phyloP scores from a whole-genome alignment of 805 yeast species.

The Wickerhamomyces ciferrii region DNA sequence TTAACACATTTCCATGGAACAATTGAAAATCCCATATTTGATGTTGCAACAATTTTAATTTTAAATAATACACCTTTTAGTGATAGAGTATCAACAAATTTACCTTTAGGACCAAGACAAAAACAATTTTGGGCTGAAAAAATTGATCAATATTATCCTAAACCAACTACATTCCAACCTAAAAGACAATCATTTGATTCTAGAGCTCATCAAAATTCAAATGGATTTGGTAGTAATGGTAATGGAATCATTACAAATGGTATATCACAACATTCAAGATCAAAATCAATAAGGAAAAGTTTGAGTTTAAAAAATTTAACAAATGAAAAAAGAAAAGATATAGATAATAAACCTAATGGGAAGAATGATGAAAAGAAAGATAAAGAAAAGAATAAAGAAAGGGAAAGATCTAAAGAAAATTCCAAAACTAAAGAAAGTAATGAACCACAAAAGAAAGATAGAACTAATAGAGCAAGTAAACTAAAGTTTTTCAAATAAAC shows the following conservation, averaged over 20 bases:
- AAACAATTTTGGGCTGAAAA: slow-evolving; percentile 46
- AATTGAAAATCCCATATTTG: slow-evolving; percentile 32
- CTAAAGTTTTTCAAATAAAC: neutral
- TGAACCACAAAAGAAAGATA: neutral
- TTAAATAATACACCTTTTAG: slow-evolving; percentile 52
- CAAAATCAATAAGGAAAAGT: neutral
- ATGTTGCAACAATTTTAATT: slow-evolving; percentile 48
- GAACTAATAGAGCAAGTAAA: neutral
- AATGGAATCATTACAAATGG: neutral
- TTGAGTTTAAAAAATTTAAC: neutral
- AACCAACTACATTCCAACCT: neutral
- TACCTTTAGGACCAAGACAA: slow-evolving; percentile 43
- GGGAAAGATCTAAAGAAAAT: neutral
- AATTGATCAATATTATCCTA: slow-evolving; percentile 20
- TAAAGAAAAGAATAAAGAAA: neutral
- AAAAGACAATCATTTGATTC: neutral
- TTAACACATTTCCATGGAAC: slow-evolving; percentile 36
- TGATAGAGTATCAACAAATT: slow-evolving; percentile 23
- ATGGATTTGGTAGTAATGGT: neutral
- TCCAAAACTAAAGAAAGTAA: neutral
- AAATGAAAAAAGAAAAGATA: neutral
- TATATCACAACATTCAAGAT: neutral
- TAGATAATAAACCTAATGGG: neutral
- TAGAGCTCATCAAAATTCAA: neutral
- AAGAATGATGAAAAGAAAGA: neutral